Percentiles rank a stretch among this genome's conserved stretches.
Conservation (phyloP, 306 rosid genomes). For the Hippophae gyantsensis region DNA sequence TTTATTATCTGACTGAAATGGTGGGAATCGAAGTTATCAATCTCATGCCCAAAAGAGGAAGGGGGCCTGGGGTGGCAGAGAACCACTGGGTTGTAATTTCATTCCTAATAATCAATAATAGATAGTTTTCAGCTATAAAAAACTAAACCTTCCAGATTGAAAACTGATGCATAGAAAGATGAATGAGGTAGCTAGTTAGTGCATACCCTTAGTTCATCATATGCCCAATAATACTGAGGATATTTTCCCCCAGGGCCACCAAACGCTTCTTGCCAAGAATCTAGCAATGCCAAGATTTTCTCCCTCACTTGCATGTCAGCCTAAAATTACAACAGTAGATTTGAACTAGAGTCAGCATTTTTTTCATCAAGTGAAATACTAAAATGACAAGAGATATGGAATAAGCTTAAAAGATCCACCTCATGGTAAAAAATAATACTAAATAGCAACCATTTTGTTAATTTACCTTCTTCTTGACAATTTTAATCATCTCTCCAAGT, state of each 20-base stretch:
- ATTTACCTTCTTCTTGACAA: slow-evolving; percentile 87
- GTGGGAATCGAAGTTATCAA: too few relatives aligned
- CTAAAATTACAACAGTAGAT: slow-evolving; percentile 38
- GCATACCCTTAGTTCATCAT: slow-evolving; percentile 69
- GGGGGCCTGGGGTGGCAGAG: too few relatives aligned
- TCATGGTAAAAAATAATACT: slow-evolving; percentile 3
- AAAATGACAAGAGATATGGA: neutral
- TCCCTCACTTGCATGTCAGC: slow-evolving; percentile 91
- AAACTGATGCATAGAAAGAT: slow-evolving; percentile 9
- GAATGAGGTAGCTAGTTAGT: slow-evolving; percentile 3
- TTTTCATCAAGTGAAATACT: neutral
- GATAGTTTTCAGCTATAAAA: neutral
- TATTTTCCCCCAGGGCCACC: slow-evolving; percentile 84
- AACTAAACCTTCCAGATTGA: slow-evolving; percentile 3
- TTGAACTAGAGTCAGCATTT: neutral
- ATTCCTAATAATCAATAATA: too few relatives aligned
- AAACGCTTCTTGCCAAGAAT: slow-evolving; percentile 95
- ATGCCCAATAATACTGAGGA: slow-evolving; percentile 89
- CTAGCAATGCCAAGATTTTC: slow-evolving; percentile 67
- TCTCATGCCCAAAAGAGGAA: too few relatives aligned
- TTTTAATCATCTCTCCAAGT: slow-evolving; percentile 89
- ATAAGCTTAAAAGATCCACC: slow-evolving; percentile 9
- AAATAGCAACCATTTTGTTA: neutral
- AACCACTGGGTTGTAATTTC: too few relatives aligned
- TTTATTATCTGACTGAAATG: too few relatives aligned